These are phyloP conservation scores for Diplosphaera chodatii DNA, from an alignment of 139 green algal species.

Conservation along the genomic window DNA sequence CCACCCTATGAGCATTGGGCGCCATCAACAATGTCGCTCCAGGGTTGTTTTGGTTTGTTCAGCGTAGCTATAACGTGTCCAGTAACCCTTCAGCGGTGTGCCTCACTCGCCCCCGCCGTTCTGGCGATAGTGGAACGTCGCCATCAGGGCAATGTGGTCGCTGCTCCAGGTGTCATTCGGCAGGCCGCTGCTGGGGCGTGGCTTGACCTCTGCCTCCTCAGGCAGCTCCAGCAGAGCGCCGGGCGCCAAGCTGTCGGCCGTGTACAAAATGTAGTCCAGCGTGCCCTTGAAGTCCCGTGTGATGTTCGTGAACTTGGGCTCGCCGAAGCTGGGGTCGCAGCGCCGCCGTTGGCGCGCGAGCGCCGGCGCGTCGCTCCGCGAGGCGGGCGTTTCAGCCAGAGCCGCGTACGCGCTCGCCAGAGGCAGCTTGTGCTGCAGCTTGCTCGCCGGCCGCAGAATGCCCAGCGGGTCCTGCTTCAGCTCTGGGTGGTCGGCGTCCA, in stretches of 20 bases:
- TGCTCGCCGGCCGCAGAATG: constrained; percentile 63
- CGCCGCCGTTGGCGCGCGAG: constrained; percentile 40
- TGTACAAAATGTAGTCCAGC: constrained; percentile 97
- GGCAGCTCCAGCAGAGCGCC: constrained; percentile 83
- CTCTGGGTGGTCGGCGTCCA: constrained; percentile 72
- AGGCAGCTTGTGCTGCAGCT: constrained; percentile 67
- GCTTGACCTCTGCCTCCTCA: constrained; percentile 56
- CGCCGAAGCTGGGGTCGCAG: constrained; percentile 49
- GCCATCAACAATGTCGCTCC: no score
- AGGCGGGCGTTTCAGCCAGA: constrained; percentile 12
- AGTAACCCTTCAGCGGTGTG: no score
- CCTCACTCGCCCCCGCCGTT: neutral
- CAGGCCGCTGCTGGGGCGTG: constrained; percentile 50
- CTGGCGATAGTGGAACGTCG: constrained; percentile 74
- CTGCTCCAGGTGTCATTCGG: constrained; percentile 81
- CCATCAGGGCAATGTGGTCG: constrained; percentile 89
- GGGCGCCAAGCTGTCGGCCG: constrained; percentile 65
- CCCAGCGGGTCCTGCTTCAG: constrained; percentile 70
- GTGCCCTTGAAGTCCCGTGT: constrained; percentile 85
- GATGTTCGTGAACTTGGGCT: constrained; percentile 85
- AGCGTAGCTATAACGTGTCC: no score
- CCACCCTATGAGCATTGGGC: no score
- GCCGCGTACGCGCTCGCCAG: constrained; percentile 51
- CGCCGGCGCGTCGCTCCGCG: constrained; percentile 15
- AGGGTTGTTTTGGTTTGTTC: no score